Conservation (phyloP, 345 rosid species). For the Nasturtium officinale region DNA sequence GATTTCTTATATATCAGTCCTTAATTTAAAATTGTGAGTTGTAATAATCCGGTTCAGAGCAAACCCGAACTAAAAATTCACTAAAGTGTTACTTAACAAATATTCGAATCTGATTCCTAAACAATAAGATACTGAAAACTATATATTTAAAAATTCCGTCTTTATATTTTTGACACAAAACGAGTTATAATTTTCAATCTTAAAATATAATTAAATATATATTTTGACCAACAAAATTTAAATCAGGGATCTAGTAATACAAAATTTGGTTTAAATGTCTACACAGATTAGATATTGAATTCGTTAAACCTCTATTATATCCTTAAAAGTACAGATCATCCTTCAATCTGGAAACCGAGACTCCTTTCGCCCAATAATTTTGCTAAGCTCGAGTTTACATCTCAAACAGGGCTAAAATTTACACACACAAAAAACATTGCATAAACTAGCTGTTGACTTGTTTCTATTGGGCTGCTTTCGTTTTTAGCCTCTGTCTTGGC, state of each 20-base stretch:
- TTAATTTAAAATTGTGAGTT: not conserved
- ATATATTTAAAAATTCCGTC: not conserved
- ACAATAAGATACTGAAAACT: not conserved
- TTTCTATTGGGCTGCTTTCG: no score
- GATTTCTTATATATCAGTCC: not conserved
- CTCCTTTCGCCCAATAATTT: no score
- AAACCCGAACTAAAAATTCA: constrained; percentile 4
- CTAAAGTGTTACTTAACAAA: not conserved
- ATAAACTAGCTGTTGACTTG: no score
- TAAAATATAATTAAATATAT: not conserved
- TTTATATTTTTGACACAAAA: not conserved
- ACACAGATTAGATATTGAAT: no score
- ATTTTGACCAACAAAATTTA: not conserved
- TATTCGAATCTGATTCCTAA: not conserved
- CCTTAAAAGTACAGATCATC: no score
- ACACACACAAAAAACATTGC: no score
- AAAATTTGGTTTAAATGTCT: not conserved
- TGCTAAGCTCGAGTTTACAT: no score
- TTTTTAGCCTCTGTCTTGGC: no score
- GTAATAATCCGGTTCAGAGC: not conserved
- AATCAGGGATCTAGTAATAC: not conserved
- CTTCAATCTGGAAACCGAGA: no score
- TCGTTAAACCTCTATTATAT: no score
- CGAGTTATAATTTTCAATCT: no score
- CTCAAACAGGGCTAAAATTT: no score